Base-by-base conservation (phyloP, 2,329 filamentous ascomycete species). In the Aureobasidium uvarum region DNA sequence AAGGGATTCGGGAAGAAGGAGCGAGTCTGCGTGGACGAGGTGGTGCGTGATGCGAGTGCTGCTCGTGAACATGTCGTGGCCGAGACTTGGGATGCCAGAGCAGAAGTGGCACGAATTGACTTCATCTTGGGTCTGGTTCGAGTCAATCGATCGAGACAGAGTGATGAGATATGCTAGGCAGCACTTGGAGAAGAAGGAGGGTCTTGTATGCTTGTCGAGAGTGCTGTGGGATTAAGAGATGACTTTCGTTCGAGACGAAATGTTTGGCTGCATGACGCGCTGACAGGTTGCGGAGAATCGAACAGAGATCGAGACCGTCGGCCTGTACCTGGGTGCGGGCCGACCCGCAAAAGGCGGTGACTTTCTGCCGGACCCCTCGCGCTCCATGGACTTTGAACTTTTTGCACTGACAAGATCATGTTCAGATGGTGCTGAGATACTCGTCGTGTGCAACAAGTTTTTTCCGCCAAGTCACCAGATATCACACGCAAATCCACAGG, bases 1-100 rank as follows among this genome's bases (percentile, higher is more conserved):
- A 69, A 83, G 77, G 28, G 76, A 70, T 80, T 78, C 52, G 76
- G 72, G 66, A 80, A 71, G 74, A 81, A 81, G 65, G 73, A 72
- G n/a, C 80, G 78, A n/a, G 67, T 71, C 66, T 74, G 70, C 13
- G 31, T 28, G 10, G 55, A 54, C 11, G 18, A 6, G 25, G 33
- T 23, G n/a, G 14, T 36, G 48, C 36, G 64, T 11, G 64, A 46
- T 38, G 56, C 48, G 5, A 54, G 20, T 23, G 65, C 56, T 58
- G 56, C 51, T 56, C 56, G 43, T 31, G 52, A 43, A 20, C 43
- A 52, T n/a, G 48, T 66, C 39, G 54, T 43, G 14, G 62, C 39
- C 31, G 56, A 54, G 36, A 39, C 43, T 28, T 62, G 55, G 3
- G 64, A 62, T 6, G 48, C 46, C 23, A 62, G 28, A 51, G 55